Evolutionary conservation across 805 yeast genomes (phyloP), one percentile per base, ranked within the genome.

Genomic region (Brettanomyces nanus): DNA sequence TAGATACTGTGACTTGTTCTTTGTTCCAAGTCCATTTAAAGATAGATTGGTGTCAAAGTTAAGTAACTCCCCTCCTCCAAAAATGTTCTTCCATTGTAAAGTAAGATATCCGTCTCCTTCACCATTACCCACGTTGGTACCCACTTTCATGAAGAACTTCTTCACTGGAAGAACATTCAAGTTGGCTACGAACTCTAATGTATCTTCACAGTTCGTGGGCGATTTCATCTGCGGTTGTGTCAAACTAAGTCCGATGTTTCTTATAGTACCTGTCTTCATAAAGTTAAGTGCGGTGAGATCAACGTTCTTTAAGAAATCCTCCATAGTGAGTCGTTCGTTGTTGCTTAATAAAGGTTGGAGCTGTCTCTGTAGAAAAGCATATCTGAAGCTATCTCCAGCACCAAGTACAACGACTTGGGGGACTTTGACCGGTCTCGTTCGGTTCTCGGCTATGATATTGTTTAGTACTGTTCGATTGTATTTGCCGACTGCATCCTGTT

Each of bases 41-140:
- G 64, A 54, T 33, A 62, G 44, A 32, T 56, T 61, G 13, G 66
- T 61, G 50, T 74, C 79, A 40, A 74, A 68, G 23, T 62, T 61
- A 23, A 75, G 45, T 27, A 56, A 58, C 45, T 75, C 80, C 3
- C 71, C 78, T 7, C 80, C 80, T 0, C 80, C 80, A 58, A 73
- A 71, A 15, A 74, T 51, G 48, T 75, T 75, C 37, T 65, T 65
- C 53, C 71, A 64, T 56, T 77, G 87, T 39, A 89, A 75, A 23
- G 85, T 80, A 33, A 86, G 69, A 53, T 89, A 87, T 1, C 97
- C 97, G 53, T 85, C 92, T 22, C 97, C 98, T 63, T 92, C 97
- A 23, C 95, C 95, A 54, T 92, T 90, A 2, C 97, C 97, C 6
- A 92, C 75, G 58, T 87, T 89, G 2, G 97, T 92, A 4, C 99